These are phyloP conservation scores for Anisodus tanguticus DNA, from an alignment of 257 asterid species.

Conservation along the genomic window DNA sequence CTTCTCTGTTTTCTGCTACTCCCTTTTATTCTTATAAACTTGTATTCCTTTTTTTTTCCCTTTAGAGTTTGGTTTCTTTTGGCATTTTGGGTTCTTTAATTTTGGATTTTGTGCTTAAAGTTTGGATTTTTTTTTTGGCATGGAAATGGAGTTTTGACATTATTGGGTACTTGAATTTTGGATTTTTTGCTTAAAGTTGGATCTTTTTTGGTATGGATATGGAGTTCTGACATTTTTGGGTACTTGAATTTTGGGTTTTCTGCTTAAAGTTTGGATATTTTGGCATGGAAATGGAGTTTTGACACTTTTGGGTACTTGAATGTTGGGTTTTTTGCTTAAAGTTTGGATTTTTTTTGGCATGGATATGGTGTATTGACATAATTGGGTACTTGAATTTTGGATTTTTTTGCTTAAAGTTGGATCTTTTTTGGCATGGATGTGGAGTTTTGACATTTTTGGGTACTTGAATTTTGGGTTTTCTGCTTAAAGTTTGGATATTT, in stretches of 20 bases:
- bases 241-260: too few relatives aligned
- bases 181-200: background rate
- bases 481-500: slow-evolving; percentile 9
- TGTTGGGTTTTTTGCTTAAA: background rate
- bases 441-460: background rate
- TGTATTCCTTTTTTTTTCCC: background rate
- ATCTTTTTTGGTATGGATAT: too few relatives aligned
- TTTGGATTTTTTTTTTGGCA: too few relatives aligned
- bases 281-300: background rate
- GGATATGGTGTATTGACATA: background rate
- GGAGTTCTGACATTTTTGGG: too few relatives aligned
- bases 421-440: background rate
- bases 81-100: too few relatives aligned
- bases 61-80: background rate
- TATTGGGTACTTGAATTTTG: background rate
- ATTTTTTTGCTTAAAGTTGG: slow-evolving; percentile 11
- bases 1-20: background rate
- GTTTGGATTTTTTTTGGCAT: slow-evolving; percentile 10
- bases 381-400: background rate
- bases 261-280: background rate
- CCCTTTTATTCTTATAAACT: background rate
- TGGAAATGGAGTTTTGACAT: background rate
- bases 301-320: background rate
- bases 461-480: background rate
- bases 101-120: too few relatives aligned